A percentile compares a stretch with the other conserved stretches of the same genome.
phyloP scores from a whole-genome alignment of 805 yeast genomes.

The Candida succiphila region DNA sequence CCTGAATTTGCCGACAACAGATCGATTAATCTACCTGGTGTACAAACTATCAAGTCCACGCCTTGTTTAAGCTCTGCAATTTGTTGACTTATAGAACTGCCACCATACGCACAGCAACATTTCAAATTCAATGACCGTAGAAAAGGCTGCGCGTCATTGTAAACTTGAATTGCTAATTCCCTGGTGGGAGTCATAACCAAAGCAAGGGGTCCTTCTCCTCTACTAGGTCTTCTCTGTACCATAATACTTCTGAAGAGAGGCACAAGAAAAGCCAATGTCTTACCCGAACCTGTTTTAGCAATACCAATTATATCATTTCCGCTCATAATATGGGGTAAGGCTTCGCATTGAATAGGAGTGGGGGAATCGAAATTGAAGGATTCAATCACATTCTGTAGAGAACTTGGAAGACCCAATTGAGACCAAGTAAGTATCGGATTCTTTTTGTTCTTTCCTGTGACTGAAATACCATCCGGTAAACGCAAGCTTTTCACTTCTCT shows the following conservation, averaged over 20 bases:
- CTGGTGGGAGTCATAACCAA: slow-evolving; percentile 84
- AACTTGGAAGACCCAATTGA: slow-evolving; percentile 66
- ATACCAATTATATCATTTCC: slow-evolving; percentile 89
- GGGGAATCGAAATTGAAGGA: slow-evolving; percentile 49
- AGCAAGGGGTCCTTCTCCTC: slow-evolving; percentile 68
- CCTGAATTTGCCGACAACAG: slow-evolving; percentile 77
- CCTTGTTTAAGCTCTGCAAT: slow-evolving; percentile 73
- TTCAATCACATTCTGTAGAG: slow-evolving; percentile 42
- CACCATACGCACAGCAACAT: slow-evolving; percentile 84
- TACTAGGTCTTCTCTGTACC: slow-evolving; percentile 48
- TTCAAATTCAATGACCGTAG: slow-evolving; percentile 36
- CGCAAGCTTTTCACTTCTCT: slow-evolving; percentile 51
- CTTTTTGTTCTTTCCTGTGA: slow-evolving; percentile 48
- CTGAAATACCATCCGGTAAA: slow-evolving; percentile 53
- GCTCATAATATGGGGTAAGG: slow-evolving; percentile 81
- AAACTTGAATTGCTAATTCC: slow-evolving; percentile 81
- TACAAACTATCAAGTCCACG: slow-evolving; percentile 75
- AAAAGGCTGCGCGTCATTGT: slow-evolving; percentile 54
- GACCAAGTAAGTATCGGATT: slow-evolving; percentile 71
- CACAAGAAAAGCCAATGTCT: slow-evolving; percentile 77
- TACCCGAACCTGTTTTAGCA: slow-evolving; percentile 96
- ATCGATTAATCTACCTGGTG: slow-evolving; percentile 94
- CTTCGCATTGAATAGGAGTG: slow-evolving; percentile 85
- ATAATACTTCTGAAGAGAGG: slow-evolving; percentile 80
- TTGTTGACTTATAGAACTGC: slow-evolving; percentile 73